Evolutionary conservation across 148 eudicot species (phyloP), one percentile per base, ranked within the genome.

Genomic region (Tetragonia tetragonoides): DNA sequence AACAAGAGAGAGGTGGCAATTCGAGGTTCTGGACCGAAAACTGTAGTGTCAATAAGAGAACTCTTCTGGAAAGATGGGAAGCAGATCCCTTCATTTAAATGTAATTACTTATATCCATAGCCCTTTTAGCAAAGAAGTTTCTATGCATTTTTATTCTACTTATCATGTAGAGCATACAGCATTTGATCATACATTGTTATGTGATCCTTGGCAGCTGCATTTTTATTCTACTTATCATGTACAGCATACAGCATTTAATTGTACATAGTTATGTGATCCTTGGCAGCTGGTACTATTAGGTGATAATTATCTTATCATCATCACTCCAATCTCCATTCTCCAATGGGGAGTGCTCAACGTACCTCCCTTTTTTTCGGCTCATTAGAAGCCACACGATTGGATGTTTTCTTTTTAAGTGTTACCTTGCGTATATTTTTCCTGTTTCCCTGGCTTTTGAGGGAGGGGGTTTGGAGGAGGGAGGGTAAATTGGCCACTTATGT

Each of bases 41-140:
- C 76, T 14, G 68, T 77, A 66, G 90, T 92, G 70, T 80, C 91
- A 54, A 81, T 92, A 20, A 82, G 90, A 69, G 91, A 90, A 28
- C 83, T 83, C 77, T 70, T 74, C 15, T 24, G 20, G 76, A 89
- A 85, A 61, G 83, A 88, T 78, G 94, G 92, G 59, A 85, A 86
- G 77, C 81, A 44, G 75, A 56, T 81, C 71, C 84, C 85, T 80
- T 72, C 81, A n/a, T 75, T 75, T 67, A 84, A 81, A 83, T 85
- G 92, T 85, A 79, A 82, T 44, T 70, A 49, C 78, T 24, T 70
- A 20, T 38, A 40, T 74, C 3, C 17, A 78, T 80, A 38, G 34
- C 80, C 21, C 5, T 39, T 56, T 64, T 71, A 54, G 42, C 66
- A 53, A 65, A 61, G 28, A 51, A 56, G 53, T 21, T 61, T 15